Evolutionary conservation across 192 early-diverging fungal species (phyloP).

Genomic region (Helicostylum pulchrum): DNA sequence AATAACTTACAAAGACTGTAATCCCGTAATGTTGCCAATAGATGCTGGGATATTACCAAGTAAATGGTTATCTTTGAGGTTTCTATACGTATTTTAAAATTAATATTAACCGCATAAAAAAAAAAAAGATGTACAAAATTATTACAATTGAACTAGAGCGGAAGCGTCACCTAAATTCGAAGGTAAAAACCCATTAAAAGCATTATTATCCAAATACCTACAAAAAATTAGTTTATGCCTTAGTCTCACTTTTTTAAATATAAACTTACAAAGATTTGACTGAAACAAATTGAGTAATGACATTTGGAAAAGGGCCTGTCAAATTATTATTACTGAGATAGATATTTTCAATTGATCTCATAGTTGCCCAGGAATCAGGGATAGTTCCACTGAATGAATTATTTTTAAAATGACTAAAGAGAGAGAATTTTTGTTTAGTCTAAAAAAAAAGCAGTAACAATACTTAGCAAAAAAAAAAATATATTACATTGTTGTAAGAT

Average conservation of each 20-base stretch:
- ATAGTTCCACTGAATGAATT: constrained; percentile 3
- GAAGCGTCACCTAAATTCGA: constrained; percentile 12
- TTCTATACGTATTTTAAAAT: not conserved
- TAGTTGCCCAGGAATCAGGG: not conserved
- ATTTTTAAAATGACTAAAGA: constrained; percentile 12
- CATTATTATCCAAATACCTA: constrained; percentile 27
- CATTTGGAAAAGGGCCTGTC: constrained; percentile 27
- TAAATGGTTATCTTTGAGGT: constrained; percentile 15
- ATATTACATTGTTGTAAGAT: constrained; percentile 2
- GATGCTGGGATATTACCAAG: constrained; percentile 17
- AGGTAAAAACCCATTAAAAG: constrained; percentile 24
- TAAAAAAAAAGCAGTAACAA: no score
- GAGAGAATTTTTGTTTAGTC: no score
- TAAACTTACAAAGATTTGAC: constrained; percentile 23
- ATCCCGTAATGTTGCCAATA: constrained; percentile 17
- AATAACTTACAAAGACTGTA: constrained; percentile 20
- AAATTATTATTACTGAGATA: constrained; percentile 33
- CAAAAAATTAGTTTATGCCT: no score
- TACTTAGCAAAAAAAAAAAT: no score
- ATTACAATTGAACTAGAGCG: constrained; percentile 25
- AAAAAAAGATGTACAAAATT: no score
- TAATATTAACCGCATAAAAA: not conserved
- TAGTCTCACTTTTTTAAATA: no score
- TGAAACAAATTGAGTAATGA: not conserved
- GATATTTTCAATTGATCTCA: not conserved